These are phyloP conservation scores for Suaeda aralocaspica DNA, from an alignment of 148 eudicot genomes.

Conservation along the genomic window DNA sequence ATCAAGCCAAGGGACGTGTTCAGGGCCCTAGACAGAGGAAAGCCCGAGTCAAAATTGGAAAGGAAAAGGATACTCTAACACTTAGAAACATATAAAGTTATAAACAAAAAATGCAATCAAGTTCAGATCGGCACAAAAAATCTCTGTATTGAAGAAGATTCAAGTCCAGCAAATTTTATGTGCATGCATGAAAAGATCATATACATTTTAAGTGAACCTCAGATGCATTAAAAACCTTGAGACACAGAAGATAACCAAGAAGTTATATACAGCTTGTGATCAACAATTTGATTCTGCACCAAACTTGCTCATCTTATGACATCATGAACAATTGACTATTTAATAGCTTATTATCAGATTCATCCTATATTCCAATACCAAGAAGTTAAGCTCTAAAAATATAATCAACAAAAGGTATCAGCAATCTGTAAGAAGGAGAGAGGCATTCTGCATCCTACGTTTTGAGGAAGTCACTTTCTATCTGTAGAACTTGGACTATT, in stretches of 20 bases:
- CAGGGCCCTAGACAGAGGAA: slow-evolving; percentile 57
- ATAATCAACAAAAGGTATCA: not conserved
- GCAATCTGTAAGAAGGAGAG: not conserved
- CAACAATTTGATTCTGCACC: too few species aligned
- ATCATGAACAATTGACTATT: too few species aligned
- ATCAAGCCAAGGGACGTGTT: slow-evolving; percentile 43
- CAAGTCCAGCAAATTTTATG: not conserved
- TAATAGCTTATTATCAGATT: too few species aligned
- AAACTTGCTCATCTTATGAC: too few species aligned
- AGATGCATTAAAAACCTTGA: not conserved
- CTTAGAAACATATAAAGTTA: not conserved
- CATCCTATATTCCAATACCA: not conserved
- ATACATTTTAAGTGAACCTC: not conserved
- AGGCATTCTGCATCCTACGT: too few species aligned
- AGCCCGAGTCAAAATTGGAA: slow-evolving; percentile 28
- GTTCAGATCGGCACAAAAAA: not conserved
- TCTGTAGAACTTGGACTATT: not conserved
- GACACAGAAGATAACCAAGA: not conserved
- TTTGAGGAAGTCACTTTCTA: not conserved
- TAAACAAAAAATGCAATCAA: slow-evolving; percentile 2
- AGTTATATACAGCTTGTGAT: too few species aligned
- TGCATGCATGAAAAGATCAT: not conserved
- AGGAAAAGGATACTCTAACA: slow-evolving; percentile 3
- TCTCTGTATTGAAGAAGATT: not conserved
- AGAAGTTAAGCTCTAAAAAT: not conserved